phyloP scores from a whole-genome alignment of 148 eudicot species.

The Fallopia convolvulus region DNA sequence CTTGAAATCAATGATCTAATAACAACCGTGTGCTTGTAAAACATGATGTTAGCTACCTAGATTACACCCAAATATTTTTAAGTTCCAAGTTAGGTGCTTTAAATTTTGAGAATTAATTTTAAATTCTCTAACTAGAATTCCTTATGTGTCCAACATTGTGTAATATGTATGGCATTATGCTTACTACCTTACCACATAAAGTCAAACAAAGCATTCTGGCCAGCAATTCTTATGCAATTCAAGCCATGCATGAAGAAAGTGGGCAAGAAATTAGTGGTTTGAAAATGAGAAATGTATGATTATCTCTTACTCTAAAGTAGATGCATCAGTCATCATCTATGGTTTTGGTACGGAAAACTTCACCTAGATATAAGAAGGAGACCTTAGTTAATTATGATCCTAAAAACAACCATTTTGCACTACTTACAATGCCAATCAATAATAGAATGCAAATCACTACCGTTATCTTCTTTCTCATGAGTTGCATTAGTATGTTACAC shows the following conservation, averaged over 20 bases:
- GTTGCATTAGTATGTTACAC: constrained; percentile 20
- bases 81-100: neutral
- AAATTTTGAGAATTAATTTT: neutral
- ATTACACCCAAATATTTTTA: neutral
- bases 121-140: neutral
- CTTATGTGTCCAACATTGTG: neutral
- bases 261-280: constrained; percentile 22
- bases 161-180: no score
- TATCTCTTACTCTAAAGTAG: constrained; percentile 19
- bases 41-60: neutral
- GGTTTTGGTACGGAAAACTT: constrained; percentile 18
- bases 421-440: neutral
- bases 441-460: constrained; percentile 14
- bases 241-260: neutral
- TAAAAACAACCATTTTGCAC: neutral
- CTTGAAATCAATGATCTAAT: neutral
- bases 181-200: neutral
- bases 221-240: neutral
- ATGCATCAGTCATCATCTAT: constrained; percentile 23
- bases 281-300: constrained; percentile 30
- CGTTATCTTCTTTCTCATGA: constrained; percentile 17
- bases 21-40: neutral
- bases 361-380: constrained; percentile 13
- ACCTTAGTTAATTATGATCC: neutral
- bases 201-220: neutral